Conservation (phyloP, 768 basidiomycete genomes). For the Russula emetica region DNA sequence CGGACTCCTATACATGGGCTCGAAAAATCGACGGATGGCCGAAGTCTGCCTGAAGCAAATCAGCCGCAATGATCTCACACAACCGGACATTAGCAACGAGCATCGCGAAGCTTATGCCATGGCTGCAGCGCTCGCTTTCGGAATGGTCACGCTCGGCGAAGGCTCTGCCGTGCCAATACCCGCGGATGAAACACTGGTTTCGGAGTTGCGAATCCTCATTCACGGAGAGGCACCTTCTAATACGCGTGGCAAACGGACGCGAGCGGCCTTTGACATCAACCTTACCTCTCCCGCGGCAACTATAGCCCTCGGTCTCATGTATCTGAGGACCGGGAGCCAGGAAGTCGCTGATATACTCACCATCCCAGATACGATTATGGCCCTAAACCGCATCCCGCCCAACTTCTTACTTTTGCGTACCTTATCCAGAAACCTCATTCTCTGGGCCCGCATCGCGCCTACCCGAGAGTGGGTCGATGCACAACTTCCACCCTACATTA, state of each 20-base stretch:
- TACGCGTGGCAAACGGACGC: slow-evolving; percentile 36
- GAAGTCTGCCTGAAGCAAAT: slow-evolving; percentile 88
- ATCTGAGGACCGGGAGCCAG: slow-evolving; percentile 73
- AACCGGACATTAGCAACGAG: slow-evolving; percentile 80
- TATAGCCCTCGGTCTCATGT: slow-evolving; percentile 89
- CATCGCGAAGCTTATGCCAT: slow-evolving; percentile 91
- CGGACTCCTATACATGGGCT: slow-evolving; percentile 86
- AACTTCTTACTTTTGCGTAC: slow-evolving; percentile 81
- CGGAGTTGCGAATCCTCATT: slow-evolving; percentile 66
- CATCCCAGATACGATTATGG: slow-evolving; percentile 75
- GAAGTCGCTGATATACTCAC: slow-evolving; percentile 85
- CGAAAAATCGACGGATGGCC: slow-evolving; percentile 84
- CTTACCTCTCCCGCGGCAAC: slow-evolving; percentile 90
- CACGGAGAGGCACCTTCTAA: slow-evolving; percentile 60
- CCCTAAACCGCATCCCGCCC: slow-evolving; percentile 82
- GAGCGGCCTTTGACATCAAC: slow-evolving; percentile 70
- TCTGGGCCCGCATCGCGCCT: slow-evolving; percentile 78
- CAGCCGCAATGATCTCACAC: slow-evolving; percentile 67
- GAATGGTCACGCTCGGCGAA: slow-evolving; percentile 93
- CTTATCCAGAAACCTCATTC: slow-evolving; percentile 70
- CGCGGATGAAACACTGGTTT: slow-evolving; percentile 67
- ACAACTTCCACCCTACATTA: slow-evolving; percentile 68
- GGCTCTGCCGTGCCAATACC: slow-evolving; percentile 59
- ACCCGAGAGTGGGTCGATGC: slow-evolving; percentile 66
- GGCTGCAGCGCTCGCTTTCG: slow-evolving; percentile 84